Base-by-base conservation (phyloP, 75 land plant genomes). In the Chamaecyparis obtusa region DNA sequence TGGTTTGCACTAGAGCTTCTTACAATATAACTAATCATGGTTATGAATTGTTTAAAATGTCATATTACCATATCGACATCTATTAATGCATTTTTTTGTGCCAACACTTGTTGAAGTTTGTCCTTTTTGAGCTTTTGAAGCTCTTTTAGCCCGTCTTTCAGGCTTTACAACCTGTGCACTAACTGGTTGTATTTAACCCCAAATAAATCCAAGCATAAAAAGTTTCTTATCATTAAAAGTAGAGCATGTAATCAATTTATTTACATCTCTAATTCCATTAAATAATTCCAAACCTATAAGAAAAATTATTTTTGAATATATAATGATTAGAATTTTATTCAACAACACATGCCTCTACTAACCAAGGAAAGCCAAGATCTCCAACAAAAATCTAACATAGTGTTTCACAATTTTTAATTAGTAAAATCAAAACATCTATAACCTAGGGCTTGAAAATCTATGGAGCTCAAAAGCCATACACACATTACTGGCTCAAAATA, bases 61-160 rank as follows among this genome's bases (percentile, higher is more conserved):
- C 30, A 83, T 13, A 48, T 49, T 83, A 97, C 99, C 99, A 97
- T 98, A 60, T 98, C 99, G 32, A 96, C 97, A 88, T 98, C 95
- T 85, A 97, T 93, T 14, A 92, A 84, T 88, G 97, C 95, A 93
- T 98, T 98, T 89, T 98, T 97, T 27, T 89, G 89, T 84, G 92
- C 88, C 77, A 95, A 86, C 32, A 97, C 91, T 60, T 94, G 91
- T 49, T 97, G 93, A 86, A 98, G 87, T 85, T 95, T 94, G 67
- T 95, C 93, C 72, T 92, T 95, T 90, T 98, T 97, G 85, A 93
- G 33, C 87, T 91, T 92, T 90, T 95, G 95, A 94, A 98, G 89
- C 79, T 95, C 95, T 80, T 83, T 94, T 32, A 98, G 90, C 85
- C 97, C 89, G 93, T 76, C 87, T 95, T 89, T 98, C 99, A 64